phyloP scores from a whole-genome alignment of 352 stramenopile species.

The Globisporangium carolinianum region DNA sequence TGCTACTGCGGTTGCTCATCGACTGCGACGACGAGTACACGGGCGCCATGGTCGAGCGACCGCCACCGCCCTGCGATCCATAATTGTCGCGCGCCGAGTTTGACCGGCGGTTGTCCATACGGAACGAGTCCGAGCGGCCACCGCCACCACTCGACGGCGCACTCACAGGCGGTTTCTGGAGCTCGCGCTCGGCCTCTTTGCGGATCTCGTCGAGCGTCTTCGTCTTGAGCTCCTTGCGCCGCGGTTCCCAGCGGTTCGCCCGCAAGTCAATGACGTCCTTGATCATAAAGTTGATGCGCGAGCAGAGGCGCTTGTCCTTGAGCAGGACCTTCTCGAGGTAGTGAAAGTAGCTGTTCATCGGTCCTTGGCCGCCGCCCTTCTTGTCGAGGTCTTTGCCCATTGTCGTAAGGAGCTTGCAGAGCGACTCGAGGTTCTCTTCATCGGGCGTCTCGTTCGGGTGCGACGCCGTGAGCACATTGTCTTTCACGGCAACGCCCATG shows the following conservation, averaged over 20 bases:
- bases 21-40: constrained; percentile 52
- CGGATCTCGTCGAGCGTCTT: constrained; percentile 94
- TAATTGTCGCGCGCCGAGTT: constrained; percentile 53
- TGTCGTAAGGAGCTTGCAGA: constrained; percentile 90
- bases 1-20: constrained; percentile 28
- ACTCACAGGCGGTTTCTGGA: constrained; percentile 51
- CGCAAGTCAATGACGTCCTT: constrained; percentile 93
- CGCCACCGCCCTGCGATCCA: constrained; percentile 12
- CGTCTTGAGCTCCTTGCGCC: constrained; percentile 92
- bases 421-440: constrained; percentile 94
- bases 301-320: constrained; percentile 85
- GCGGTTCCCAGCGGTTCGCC: constrained; percentile 87
- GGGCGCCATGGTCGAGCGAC: constrained; percentile 43
- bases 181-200: constrained; percentile 89
- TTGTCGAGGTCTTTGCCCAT: constrained; percentile 84
- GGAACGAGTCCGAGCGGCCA: constrained; percentile 17
- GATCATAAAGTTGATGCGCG: constrained; percentile 94
- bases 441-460: constrained; percentile 73
- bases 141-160: constrained; percentile 23
- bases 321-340: constrained; percentile 71
- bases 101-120: constrained; percentile 31
- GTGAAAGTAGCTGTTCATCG: constrained; percentile 71
- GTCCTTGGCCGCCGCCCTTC: constrained; percentile 28
- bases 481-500: constrained; percentile 77
- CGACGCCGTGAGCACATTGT: constrained; percentile 28